Evolutionary conservation across 352 stramenopile genomes (phyloP).

Genomic region (Globisporangium cylindrosporum): DNA sequence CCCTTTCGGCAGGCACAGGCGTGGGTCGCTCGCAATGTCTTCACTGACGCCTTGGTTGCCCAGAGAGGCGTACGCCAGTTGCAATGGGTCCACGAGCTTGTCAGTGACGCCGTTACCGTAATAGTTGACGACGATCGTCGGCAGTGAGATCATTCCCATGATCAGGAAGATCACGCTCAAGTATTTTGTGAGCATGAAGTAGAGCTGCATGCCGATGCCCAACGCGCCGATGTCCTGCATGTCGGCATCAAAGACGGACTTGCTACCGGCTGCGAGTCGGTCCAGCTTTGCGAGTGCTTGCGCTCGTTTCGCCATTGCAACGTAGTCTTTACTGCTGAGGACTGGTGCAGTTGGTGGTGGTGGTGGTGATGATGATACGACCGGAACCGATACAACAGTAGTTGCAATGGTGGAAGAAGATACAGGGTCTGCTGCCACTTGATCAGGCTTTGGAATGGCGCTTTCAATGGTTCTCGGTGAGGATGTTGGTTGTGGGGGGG

Average conservation of each 20-base stretch:
- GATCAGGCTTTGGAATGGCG: neutral
- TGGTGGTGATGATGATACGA: neutral
- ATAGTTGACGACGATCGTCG: conserved; percentile 61
- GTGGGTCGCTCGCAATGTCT: conserved; percentile 41
- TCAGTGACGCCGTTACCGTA: conserved; percentile 61
- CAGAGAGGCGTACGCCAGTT: conserved; percentile 69
- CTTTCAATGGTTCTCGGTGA: neutral
- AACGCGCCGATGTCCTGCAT: conserved; percentile 76
- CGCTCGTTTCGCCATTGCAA: conserved; percentile 54
- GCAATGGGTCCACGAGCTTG: conserved; percentile 65
- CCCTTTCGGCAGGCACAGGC: conserved; percentile 43
- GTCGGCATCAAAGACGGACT: conserved; percentile 53
- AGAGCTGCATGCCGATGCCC: conserved; percentile 81
- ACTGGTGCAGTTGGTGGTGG: neutral
- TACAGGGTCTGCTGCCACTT: neutral
- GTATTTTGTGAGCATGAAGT: conserved; percentile 86
- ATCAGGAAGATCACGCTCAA: conserved; percentile 55
- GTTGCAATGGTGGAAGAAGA: neutral
- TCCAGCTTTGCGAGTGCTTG: conserved; percentile 36
- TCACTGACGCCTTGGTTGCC: conserved; percentile 76
- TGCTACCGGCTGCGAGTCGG: conserved; percentile 60
- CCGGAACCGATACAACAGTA: neutral
- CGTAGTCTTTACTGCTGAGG: conserved; percentile 18
- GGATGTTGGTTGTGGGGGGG: neutral
- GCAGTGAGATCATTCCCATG: conserved; percentile 68